Base-by-base conservation (phyloP, 129 eudicot species). In the Ambrosia artemisiifolia region DNA sequence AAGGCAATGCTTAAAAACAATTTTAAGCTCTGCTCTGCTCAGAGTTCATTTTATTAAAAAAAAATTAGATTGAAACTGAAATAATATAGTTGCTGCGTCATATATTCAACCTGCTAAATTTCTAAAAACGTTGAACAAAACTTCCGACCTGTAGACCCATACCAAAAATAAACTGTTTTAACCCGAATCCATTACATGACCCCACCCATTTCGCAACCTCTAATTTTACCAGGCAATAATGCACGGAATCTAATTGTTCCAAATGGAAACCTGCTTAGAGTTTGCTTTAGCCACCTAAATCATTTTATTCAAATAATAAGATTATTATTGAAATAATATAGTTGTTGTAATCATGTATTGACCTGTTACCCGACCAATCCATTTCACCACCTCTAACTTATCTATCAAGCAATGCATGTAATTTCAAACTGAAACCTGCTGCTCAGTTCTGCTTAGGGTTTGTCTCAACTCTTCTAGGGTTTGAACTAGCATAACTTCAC, bases 381-480 rank as follows among this genome's bases (percentile, higher is more conserved):
- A 51, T 54, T 46, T 69, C 24, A 46, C 51, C 61, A 48, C 48
- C 74, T 53, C 35, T 38, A 80, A 49, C 40, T 49, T 49, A 63
- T 20, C n/a, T 5, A 28, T 24, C 30, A 50, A 49, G 20, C 17
- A 12, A 28, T 36, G 65, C 71, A 59, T 63, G 61, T 13, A 40
- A 60, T 40, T 73, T 49, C 63, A 13, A 34, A 78, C 19, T 63
- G 80, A 14, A 73, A 92, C 98, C 96, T 92, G 98, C 80, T 92
- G 96, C 78, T 92, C 98, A 43, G 80, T 80, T 82, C 96, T 85
- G 88, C 84, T 92, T 35, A 92, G 80, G 51, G 98, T 92, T 78
- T 85, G 90, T 57, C 96, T 92, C 70, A 92, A 79, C 69, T 89
- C 96, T 75, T 92, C 96, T 75, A 92, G 89, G 72, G 98, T 80